Evolutionary conservation across 768 basidiomycete genomes (phyloP).

Genomic region (Panellus pusillus): DNA sequence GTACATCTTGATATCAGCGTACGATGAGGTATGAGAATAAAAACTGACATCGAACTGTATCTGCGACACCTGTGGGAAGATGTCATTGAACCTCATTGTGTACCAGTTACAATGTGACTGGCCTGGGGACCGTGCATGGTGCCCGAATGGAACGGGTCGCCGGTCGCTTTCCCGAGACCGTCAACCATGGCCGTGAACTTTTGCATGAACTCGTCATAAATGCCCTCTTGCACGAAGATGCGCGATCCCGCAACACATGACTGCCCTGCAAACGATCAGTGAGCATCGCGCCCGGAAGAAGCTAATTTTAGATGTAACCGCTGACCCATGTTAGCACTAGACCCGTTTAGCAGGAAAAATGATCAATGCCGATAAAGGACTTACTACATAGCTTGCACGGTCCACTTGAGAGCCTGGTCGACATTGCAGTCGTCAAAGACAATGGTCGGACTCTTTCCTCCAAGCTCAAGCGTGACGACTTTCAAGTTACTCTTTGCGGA

Average conservation of each 20-base stretch:
- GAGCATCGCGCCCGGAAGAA: neutral
- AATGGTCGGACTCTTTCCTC: slow-evolving; percentile 72
- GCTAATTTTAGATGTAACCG: no score
- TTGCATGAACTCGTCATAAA: slow-evolving; percentile 78
- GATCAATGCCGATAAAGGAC: slow-evolving; percentile 24
- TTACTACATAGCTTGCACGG: slow-evolving; percentile 71
- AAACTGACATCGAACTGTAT: slow-evolving; percentile 67
- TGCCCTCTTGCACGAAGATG: slow-evolving; percentile 74
- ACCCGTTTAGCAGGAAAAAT: neutral
- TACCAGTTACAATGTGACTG: neutral
- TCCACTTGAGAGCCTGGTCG: slow-evolving; percentile 73
- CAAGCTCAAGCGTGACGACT: slow-evolving; percentile 79
- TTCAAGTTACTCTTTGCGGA: slow-evolving; percentile 84
- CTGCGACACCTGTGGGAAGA: slow-evolving; percentile 59
- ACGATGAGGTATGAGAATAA: slow-evolving; percentile 6
- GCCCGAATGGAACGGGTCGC: slow-evolving; percentile 63
- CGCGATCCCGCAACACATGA: slow-evolving; percentile 83
- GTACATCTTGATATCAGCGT: neutral
- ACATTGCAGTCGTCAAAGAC: slow-evolving; percentile 75
- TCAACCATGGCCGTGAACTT: slow-evolving; percentile 56
- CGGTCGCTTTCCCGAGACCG: slow-evolving; percentile 50
- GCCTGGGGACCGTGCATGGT: slow-evolving; percentile 66
- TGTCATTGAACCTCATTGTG: neutral
- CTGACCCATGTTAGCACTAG: slow-evolving; percentile 19
- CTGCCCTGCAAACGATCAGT: slow-evolving; percentile 50